Evolutionary conservation across 2,329 filamentous ascomycete species (phyloP), one percentile per base, ranked within the genome.

Genomic region (Clonostachys rhizophaga): DNA sequence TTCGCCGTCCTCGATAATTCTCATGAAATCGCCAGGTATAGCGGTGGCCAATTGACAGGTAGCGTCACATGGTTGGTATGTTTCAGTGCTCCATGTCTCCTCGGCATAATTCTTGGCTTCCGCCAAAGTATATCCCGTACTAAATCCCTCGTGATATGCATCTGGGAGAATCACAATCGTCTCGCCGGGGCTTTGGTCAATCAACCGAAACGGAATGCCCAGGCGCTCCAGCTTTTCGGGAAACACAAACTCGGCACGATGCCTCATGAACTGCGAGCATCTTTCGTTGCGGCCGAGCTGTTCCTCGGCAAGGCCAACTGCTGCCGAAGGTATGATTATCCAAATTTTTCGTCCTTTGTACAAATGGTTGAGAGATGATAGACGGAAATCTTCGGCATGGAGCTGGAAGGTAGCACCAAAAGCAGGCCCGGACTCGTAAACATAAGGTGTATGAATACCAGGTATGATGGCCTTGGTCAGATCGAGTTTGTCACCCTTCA

Each of bases 91-190:
- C 66, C 66, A 69, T n/a, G 52, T 54, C 11, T 52, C 50, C 35
- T 68, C 66, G 17, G 66, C 66, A 44, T 69, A 69, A 44, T 69
- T 69, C 49, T 67, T 69, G 36, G 66, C 66, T 47, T 69, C 66
- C 5, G 66, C 66, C 42, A 69, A 60, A 36, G 65, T 69, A 46
- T 69, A 69, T 0, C 66, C 66, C n/a, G 65, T 68, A 53, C 66
- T 68, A 49, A 69, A 69, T 3, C 66, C 66, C 49, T 69, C 64
- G 46, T 69, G 66, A 43, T 69, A 69, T 5, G 66, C 66, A 46
- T 69, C 66, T 1, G 66, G 66, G 8, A 69, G 52, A 41, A 69
- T 64, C 36, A 69, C 66, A 36, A 69, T 64, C 9, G 66, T 69
- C 53, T 69, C 66, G 7, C 65, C 66, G 6, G 66, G 64, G 2